These are phyloP conservation scores for Thelonectria blattea DNA, from an alignment of 2,329 filamentous ascomycete genomes.

Conservation along the genomic window DNA sequence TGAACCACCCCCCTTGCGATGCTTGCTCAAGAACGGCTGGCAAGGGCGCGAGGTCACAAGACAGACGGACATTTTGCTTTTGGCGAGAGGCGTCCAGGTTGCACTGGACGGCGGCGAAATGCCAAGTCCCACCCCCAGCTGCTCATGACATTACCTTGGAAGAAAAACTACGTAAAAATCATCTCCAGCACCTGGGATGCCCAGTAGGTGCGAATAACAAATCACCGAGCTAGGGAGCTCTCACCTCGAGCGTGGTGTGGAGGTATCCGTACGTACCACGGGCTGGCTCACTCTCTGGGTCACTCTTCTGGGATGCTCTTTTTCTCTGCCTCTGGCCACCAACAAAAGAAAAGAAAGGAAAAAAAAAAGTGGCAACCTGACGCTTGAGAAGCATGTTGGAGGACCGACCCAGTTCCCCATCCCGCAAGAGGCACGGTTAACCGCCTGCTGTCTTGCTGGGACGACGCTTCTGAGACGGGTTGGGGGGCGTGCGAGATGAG, in stretches of 20 bases:
- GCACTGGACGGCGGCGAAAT: conserved; percentile 6
- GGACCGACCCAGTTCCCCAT: conserved; percentile 32
- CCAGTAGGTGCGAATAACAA: background rate
- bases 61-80: background rate
- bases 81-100: background rate
- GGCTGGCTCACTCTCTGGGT: conserved; percentile 5
- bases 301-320: background rate
- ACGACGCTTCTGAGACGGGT: background rate
- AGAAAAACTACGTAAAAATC: background rate
- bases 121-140: conserved; percentile 30
- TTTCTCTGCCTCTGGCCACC: conserved; percentile 7
- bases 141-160: background rate
- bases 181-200: background rate
- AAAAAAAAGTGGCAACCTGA: conserved; percentile 10
- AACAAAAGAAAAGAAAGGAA: background rate
- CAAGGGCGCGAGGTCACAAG: conserved; percentile 7
- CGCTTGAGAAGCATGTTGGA: conserved; percentile 22
- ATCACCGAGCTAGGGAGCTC: conserved; percentile 7
- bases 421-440: conserved; percentile 32
- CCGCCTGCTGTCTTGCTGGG: conserved; percentile 18
- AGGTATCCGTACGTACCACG: background rate
- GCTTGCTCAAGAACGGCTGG: background rate
- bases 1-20: conserved; percentile 20
- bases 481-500: background rate
- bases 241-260: conserved; percentile 1